Evolutionary conservation across 2,329 filamentous ascomycete species (phyloP), one percentile per base, ranked within the genome.

Genomic region (Apiospora koreana): DNA sequence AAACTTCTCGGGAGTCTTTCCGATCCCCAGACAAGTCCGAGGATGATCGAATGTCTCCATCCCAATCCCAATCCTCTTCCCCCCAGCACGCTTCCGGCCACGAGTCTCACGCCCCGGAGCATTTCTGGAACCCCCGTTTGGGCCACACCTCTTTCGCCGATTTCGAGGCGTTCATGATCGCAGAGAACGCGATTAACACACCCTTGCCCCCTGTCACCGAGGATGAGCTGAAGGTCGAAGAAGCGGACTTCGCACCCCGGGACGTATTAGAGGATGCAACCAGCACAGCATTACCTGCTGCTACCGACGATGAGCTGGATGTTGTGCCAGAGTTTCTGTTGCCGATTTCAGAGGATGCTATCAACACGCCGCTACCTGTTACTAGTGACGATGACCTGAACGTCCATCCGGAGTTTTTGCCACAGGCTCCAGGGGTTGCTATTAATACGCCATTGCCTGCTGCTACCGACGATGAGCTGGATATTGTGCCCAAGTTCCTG

Each of bases 11-110:
- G 54, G 80, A 80, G 58, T 76, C 80, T 71, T 42, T 71, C 74
- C 9, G 80, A 82, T 35, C 77, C 85, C 54, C 76, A 10, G 50
- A 82, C 3, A 79, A 89, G 1, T 87, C 89, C 8, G 86, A 85
- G 38, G 80, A 67, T 41, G 31, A 31, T 90, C 18, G 31, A 21
- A 21, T 35, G 54, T 23, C 8, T n/a, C 31, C n/a, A 35, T 23
- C 31, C 21, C 54, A 14, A 18, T 38, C 54, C n/a, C 35, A 10
- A 28, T 35, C 50, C 21, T 58, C 25, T 35, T 38, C 31, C 18
- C 54, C 54, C 31, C 31, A 38, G 3, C n/a, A 21, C 18, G 31
- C 31, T 62, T 62, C 31, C 35, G 21, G 54, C 4, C 8, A 18
- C 54, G 50, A 21, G 16, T n/a, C 50, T 28, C 68, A 48, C 16